phyloP scores from a whole-genome alignment of 495 filamentous ascomycete genomes.

The Astrocystis sublimbata region DNA sequence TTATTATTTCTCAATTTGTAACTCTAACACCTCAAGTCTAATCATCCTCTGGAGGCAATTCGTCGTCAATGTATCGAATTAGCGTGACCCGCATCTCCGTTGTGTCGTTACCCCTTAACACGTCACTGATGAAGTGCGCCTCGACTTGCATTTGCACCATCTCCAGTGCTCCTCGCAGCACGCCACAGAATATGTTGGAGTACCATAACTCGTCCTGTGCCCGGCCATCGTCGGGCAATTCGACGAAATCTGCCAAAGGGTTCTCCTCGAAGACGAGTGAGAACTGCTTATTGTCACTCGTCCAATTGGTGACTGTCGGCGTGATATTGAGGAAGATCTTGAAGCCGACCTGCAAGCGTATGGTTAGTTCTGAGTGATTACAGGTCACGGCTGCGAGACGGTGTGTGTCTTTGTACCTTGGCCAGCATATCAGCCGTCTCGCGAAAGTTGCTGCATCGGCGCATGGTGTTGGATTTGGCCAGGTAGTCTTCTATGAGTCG shows the following conservation, averaged over 20 bases:
- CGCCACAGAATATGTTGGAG: conserved; percentile 93
- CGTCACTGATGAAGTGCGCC: conserved; percentile 93
- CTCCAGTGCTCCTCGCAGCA: conserved; percentile 86
- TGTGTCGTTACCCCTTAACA: conserved; percentile 88
- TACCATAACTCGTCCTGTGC: conserved; percentile 98
- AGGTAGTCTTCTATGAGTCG: conserved; percentile 97
- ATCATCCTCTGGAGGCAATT: conserved; percentile 95
- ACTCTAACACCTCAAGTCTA: conserved; percentile 39
- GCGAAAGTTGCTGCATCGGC: conserved; percentile 83
- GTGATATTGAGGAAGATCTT: conserved; percentile 99
- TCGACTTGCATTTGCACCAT: conserved; percentile 99
- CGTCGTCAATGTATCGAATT: conserved; percentile 94
- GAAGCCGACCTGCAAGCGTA: conserved; percentile 74
- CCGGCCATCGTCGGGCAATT: conserved; percentile 91
- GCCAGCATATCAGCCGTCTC: conserved; percentile 97
- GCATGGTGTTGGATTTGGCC: conserved; percentile 83
- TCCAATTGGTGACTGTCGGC: conserved; percentile 94
- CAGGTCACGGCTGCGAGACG: conserved; percentile 4
- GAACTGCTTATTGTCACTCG: conserved; percentile 92
- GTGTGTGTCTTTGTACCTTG: conserved; percentile 63
- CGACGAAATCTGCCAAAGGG: conserved; percentile 94
- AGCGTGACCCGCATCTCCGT: conserved; percentile 96
- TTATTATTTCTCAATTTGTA: neutral
- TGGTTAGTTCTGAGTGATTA: neutral
- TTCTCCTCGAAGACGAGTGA: conserved; percentile 96